Evolutionary conservation across 2,329 filamentous ascomycete genomes (phyloP), one percentile per base, ranked within the genome.

Genomic region (Pochonia chlamydosporia): DNA sequence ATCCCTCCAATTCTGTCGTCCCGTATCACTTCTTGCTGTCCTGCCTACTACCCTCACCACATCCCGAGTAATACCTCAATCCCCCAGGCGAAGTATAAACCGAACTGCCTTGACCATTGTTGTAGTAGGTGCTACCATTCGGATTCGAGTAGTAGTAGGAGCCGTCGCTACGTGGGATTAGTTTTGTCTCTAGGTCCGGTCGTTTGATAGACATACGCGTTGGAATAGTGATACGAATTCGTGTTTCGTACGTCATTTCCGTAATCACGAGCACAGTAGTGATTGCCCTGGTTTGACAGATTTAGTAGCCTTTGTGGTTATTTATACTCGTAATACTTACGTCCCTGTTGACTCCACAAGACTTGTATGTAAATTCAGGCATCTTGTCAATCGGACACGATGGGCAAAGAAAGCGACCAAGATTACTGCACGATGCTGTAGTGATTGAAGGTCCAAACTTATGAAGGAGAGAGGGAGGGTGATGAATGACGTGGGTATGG

Each of bases 71-170:
- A 25, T 24, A 20, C 28, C 41, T 48, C 23, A 7, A 26, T 10
- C 48, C 46, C 21, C 33, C 54, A 6, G 83, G 66, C 9, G 79
- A 55, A 16, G 78, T 87, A 65, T 87, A 88, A 16, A 66, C 80
- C 21, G 79, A 76, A 42, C 65, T 59, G 5, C 83, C 83, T 10
- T 62, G 60, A 39, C 82, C 81, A 54, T 73, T 64, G 64, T 85
- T 84, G 72, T 86, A 68, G 68, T 88, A 88, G 33, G 78, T 84
- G 59, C 78, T 85, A 13, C 82, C 81, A 52, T 85, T 76, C 40
- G 81, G 66, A 67, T 87, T 88, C 60, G 75, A 78, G 67, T 87
- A 88, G 69, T 88, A 87, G 72, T 88, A 88, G 2, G 81, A 85
- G 31, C 83, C 82, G 55, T 87, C 59, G 20, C 75, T 79, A 44